Evolutionary conservation across 164 flowering plant species (phyloP).

Genomic region (Echeveria elegans): DNA sequence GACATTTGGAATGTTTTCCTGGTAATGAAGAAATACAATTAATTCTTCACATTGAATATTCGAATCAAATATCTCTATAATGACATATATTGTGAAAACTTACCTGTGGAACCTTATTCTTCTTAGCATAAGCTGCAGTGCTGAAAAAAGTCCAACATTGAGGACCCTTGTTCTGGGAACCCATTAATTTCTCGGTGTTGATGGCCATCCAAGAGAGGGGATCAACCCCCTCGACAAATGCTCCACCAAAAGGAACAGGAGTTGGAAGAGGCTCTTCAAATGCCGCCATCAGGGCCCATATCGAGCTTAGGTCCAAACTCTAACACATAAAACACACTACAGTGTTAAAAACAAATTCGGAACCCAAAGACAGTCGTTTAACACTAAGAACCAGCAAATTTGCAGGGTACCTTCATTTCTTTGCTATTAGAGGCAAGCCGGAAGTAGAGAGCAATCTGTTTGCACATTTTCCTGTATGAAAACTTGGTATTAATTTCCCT

Average conservation of each 20-base stretch:
- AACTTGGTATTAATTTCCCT: background rate
- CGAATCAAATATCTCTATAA: background rate
- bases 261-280: conserved; percentile 88
- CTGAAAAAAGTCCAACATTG: conserved; percentile 96
- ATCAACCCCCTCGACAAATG: conserved; percentile 87
- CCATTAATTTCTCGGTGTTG: conserved; percentile 60
- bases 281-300: conserved; percentile 96
- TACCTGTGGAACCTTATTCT: conserved; percentile 96
- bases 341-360: background rate
- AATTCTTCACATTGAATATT: background rate
- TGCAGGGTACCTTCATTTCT: conserved; percentile 79
- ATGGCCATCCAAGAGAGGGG: conserved; percentile 93
- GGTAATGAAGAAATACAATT: conserved; percentile 9
- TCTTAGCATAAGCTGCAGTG: conserved; percentile 69
- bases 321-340: conserved; percentile 13
- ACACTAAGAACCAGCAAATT: background rate
- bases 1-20: conserved; percentile 82
- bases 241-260: conserved; percentile 71
- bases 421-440: conserved; percentile 83
- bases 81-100: background rate
- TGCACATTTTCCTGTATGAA: conserved; percentile 81
- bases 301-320: conserved; percentile 80
- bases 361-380: background rate
- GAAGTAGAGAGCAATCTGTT: conserved; percentile 83
- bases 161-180: conserved; percentile 34